phyloP scores from a whole-genome alignment of 768 basidiomycete genomes.

The Peribolospora kevripleyi region DNA sequence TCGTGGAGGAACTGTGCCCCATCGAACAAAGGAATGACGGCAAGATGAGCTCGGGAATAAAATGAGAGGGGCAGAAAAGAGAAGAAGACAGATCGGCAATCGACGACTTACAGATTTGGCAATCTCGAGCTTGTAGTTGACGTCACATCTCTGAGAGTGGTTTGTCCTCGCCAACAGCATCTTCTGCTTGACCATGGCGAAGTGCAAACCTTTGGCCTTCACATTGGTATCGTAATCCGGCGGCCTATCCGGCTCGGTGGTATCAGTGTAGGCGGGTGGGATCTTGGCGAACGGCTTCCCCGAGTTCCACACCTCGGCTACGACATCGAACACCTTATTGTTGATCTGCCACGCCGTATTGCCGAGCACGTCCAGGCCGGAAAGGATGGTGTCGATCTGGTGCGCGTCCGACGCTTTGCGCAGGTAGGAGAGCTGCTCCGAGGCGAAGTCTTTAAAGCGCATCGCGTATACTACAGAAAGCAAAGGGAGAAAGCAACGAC shows the following conservation, averaged over 20 bases:
- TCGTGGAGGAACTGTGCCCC: conserved; percentile 54
- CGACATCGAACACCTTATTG: conserved; percentile 43
- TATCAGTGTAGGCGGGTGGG: conserved; percentile 44
- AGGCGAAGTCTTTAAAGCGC: conserved; percentile 67
- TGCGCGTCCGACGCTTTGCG: conserved; percentile 45
- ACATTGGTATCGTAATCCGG: conserved; percentile 26
- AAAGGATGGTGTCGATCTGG: conserved; percentile 59
- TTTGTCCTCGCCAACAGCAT: conserved; percentile 30
- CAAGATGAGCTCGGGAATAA: too few species aligned
- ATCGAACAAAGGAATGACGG: neutral
- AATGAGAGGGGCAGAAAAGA: neutral
- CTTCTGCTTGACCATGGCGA: conserved; percentile 33
- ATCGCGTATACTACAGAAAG: conserved; percentile 36
- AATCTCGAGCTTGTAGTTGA: conserved; percentile 94
- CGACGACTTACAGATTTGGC: conserved; percentile 46
- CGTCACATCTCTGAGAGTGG: conserved; percentile 72
- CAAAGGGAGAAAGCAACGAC: neutral
- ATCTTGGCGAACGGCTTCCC: conserved; percentile 62
- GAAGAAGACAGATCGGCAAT: neutral
- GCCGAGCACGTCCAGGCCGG: conserved; percentile 71
- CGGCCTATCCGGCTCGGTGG: conserved; percentile 34
- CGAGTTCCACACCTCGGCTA: conserved; percentile 62
- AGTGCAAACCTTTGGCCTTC: conserved; percentile 32
- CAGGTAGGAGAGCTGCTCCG: conserved; percentile 58
- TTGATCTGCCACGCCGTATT: conserved; percentile 80